Base-by-base conservation (phyloP, 306 rosid species). In the Pyrus pyrifolia region DNA sequence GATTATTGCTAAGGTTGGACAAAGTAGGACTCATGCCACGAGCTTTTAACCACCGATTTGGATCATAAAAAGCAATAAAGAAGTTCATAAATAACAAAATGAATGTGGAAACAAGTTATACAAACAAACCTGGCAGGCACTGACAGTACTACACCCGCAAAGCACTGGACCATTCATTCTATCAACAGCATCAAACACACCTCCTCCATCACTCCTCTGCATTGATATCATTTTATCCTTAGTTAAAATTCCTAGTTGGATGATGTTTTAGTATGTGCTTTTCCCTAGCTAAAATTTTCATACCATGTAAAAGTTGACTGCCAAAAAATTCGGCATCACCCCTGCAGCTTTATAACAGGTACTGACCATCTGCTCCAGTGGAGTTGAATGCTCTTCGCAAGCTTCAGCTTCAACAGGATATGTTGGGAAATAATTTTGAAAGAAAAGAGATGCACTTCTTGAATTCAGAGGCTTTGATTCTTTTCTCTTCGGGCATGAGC, bases 181-280 rank as follows among this genome's bases (percentile, higher is more conserved):
- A 87, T 95, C 98, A 68, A 87, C 73, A 17, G 81, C 83, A 63
- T 95, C 98, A 80, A 92, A 92, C 68, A 90, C 92, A 51, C 98
- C 98, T 57, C 96, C 97, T 29, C 97, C 98, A 65, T 92, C 93
- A 82, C 97, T 90, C 88, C 98, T 88, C 98, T 95, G 96, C 92
- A 87, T 73, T 46, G 80, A 67, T 35, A 71, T 77, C 51, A 33
- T 25, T 74, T 76, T 29, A 61, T 14, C 4, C 74, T 46, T 40
- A 29, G 79, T 61, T 82, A 33, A 78, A 72, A 83, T 81, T 73
- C 42, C 78, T 68, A 69, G 66, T 49, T 64, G 57, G 68, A 82
- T 71, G 11, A 4, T 51, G 68, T 76, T 62, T 68, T 57, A 17
- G 22, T 29, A n/a, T 30, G 5, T 46, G 11, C 68, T 66, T 12